phyloP scores from a whole-genome alignment of 164 flowering plant species.

The Magnolia changhungtana region DNA sequence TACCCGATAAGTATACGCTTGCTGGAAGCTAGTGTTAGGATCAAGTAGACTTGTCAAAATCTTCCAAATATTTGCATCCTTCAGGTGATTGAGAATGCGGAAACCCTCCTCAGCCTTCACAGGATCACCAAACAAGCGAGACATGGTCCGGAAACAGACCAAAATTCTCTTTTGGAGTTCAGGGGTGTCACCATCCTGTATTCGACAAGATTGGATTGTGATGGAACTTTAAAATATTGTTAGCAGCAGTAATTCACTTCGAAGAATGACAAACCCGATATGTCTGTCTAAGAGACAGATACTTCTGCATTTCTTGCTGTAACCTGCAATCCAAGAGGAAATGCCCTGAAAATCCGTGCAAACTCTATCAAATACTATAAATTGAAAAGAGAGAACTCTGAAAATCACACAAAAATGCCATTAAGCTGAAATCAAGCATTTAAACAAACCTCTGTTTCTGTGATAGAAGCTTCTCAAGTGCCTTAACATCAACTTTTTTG shows the following conservation, averaged over 20 bases:
- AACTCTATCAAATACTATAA: slow-evolving; percentile 31
- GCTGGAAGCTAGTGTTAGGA: slow-evolving; percentile 53
- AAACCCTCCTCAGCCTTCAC: slow-evolving; percentile 80
- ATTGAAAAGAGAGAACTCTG: slow-evolving; percentile 10
- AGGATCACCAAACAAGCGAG: slow-evolving; percentile 80
- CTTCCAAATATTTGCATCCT: slow-evolving; percentile 89
- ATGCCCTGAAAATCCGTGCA: slow-evolving; percentile 40
- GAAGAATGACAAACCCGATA: slow-evolving; percentile 54
- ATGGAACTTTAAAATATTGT: slow-evolving; percentile 2
- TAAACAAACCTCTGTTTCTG: slow-evolving; percentile 83
- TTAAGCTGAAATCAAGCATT: slow-evolving; percentile 19
- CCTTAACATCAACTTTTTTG: slow-evolving; percentile 89
- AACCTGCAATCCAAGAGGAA: slow-evolving; percentile 69
- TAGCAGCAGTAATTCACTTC: slow-evolving; percentile 11
- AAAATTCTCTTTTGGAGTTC: slow-evolving; percentile 70
- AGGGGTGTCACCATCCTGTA: slow-evolving; percentile 74
- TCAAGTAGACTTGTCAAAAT: slow-evolving; percentile 62
- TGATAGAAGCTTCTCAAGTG: slow-evolving; percentile 85
- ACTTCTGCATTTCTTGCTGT: slow-evolving; percentile 93
- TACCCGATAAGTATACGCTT: slow-evolving; percentile 63
- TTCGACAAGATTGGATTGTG: slow-evolving; percentile 11
- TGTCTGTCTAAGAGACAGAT: slow-evolving; percentile 72
- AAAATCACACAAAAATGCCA: slow-evolving; percentile 13
- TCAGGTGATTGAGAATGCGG: slow-evolving; percentile 77
- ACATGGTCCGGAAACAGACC: slow-evolving; percentile 71